Base-by-base conservation (phyloP, 2,329 filamentous ascomycete genomes). In the Aspergillus alliaceus region DNA sequence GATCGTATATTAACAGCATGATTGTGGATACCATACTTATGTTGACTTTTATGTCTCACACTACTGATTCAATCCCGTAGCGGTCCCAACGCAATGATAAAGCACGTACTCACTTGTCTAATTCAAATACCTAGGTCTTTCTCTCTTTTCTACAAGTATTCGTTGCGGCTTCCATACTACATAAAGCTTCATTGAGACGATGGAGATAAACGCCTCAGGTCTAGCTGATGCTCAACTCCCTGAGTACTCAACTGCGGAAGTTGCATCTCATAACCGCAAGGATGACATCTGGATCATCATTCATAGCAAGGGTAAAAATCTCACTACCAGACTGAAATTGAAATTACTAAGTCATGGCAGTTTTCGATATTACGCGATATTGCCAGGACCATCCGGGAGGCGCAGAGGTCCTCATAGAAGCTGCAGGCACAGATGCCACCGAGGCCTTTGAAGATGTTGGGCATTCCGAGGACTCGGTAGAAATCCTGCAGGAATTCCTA, bases 311-410 rank as follows among this genome's bases (percentile, higher is more conserved):
- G 80, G 81, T 82, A 69, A 49, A 37, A 15, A 4, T 29, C 2
- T 8, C 1, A 8, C 29, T 22, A 22, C 15, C 25, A 29, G n/a
- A 3, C n/a, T 31, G 22, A 6, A 20, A 3, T 7, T 15, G 12
- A n/a, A 12, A 31, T 22, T 12, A 22, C 35, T 52, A 42, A 52
- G 15, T 4, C 2, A 31, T 15, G 31, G 11, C 25, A 84, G 85
- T 88, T 2, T 87, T 86, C 64, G 75, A 87, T 67, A 73, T 86
- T 11, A 81, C 84, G 1, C 77, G 79, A 42, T 88, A 86, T 60
- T 59, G 84, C 1, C 72, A 81, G 24, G 84, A 87, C 56, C 86
- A 88, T 59, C 86, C 86, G 3, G 75, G 75, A 15, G 77, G 77
- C 15, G 65, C 64, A 35, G 76, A 78, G 6, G 66, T 76, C 14